These are phyloP conservation scores for Fusarium camptoceras DNA, from an alignment of 2,329 filamentous ascomycete genomes.

Conservation along the genomic window DNA sequence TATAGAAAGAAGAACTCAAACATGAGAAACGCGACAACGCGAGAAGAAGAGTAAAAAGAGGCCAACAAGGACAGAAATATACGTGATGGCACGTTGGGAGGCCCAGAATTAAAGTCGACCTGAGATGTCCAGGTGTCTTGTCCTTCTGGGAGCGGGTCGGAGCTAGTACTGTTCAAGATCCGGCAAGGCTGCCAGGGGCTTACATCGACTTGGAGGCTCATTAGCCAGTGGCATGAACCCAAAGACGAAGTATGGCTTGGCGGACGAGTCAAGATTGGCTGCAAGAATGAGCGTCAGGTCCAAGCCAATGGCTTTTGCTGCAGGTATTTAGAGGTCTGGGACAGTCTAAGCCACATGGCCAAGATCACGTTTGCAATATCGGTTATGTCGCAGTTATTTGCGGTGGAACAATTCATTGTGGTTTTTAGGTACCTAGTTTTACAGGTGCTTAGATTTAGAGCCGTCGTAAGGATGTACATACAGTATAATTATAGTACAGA, in stretches of 20 bases:
- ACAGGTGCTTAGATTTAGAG: not conserved
- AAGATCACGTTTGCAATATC: not conserved
- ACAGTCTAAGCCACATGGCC: slow-evolving; percentile 18
- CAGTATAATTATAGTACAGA: not conserved
- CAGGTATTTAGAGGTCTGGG: slow-evolving; percentile 7
- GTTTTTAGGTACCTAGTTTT: not conserved
- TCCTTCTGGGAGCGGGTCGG: slow-evolving; percentile 39
- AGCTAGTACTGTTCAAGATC: slow-evolving; percentile 45
- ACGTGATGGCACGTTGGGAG: slow-evolving; percentile 25
- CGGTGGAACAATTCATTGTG: not conserved
- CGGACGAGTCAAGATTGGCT: slow-evolving; percentile 22
- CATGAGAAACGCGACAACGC: slow-evolving; percentile 25
- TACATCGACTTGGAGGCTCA: slow-evolving; percentile 34
- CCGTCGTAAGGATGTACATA: not conserved
- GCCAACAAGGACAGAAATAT: slow-evolving; percentile 32
- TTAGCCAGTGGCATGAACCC: slow-evolving; percentile 26
- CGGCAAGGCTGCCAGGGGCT: slow-evolving; percentile 47
- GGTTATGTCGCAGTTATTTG: not conserved
- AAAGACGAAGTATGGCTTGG: slow-evolving; percentile 16
- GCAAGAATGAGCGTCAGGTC: slow-evolving; percentile 17
- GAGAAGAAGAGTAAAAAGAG: slow-evolving; percentile 29
- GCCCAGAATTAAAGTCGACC: slow-evolving; percentile 24
- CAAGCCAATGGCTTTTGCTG: slow-evolving; percentile 26
- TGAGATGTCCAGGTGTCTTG: slow-evolving; percentile 46
- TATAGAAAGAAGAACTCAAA: slow-evolving; percentile 14